Percentiles rank a stretch among this genome's conserved stretches.
phyloP scores from a whole-genome alignment of 805 yeast species.

The Saturnispora galanensis region DNA sequence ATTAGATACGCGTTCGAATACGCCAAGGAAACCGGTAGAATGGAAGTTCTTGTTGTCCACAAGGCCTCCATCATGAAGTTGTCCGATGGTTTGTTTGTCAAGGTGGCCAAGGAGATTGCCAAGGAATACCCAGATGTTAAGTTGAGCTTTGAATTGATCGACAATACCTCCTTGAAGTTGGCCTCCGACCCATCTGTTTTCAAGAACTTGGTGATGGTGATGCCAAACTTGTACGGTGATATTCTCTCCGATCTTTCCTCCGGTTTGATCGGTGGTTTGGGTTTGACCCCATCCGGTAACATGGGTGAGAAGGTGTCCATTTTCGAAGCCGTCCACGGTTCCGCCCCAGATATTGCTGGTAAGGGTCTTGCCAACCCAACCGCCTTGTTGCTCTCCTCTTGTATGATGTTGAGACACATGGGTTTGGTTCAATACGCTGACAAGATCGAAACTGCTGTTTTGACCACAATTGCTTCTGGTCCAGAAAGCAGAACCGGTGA shows the following conservation, averaged over 20 bases:
- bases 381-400: constrained; percentile 87
- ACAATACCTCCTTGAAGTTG: constrained; percentile 87
- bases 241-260: constrained; percentile 96
- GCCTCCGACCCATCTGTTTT: constrained; percentile 84
- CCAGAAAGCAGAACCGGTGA: constrained; percentile 95
- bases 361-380: constrained; percentile 99
- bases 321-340: constrained; percentile 99
- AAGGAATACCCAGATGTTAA: constrained; percentile 87
- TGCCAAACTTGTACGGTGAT: constrained; percentile 99
- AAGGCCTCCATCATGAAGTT: constrained; percentile 98
- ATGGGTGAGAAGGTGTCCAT: constrained; percentile 98
- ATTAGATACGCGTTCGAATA: constrained; percentile 96
- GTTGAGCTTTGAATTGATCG: constrained; percentile 79
- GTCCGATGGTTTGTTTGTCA: constrained; percentile 93
- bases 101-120: constrained; percentile 81
- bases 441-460: constrained; percentile 80
- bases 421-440: constrained; percentile 73
- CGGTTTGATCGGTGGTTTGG: constrained; percentile 97
- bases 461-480: constrained; percentile 87
- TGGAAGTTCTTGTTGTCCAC: constrained; percentile 89
- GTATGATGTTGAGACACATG: constrained; percentile 99
- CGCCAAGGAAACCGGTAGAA: constrained; percentile 80
- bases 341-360: constrained; percentile 99
- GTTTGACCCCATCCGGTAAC: constrained; percentile 98
- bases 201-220: constrained; percentile 81